Evolutionary conservation across 2,329 filamentous ascomycete genomes (phyloP).

Genomic region (Calonectria montana): DNA sequence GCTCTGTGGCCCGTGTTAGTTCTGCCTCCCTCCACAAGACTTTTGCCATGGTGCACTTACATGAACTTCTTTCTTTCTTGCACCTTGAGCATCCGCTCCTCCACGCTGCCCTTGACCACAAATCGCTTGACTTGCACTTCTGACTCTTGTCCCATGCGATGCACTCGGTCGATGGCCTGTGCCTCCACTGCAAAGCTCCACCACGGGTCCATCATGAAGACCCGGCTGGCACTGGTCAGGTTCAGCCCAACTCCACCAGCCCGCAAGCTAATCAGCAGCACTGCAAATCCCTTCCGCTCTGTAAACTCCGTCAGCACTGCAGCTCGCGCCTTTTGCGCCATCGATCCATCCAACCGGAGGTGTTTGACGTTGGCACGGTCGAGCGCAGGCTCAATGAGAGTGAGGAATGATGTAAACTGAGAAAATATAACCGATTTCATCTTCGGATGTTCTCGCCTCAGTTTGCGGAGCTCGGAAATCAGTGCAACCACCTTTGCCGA

Average conservation of each 20-base stretch:
- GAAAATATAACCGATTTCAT: slow-evolving; percentile 95
- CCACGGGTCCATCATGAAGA: slow-evolving; percentile 99
- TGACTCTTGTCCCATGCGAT: slow-evolving; percentile 92
- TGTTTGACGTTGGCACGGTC: slow-evolving; percentile 77
- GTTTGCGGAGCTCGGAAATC: slow-evolving; percentile 76
- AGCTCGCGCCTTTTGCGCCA: slow-evolving; percentile 86
- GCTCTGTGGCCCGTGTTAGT: slow-evolving; percentile 67
- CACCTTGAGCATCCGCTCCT: slow-evolving; percentile 92
- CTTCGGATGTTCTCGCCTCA: slow-evolving; percentile 73
- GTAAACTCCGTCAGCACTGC: slow-evolving; percentile 81
- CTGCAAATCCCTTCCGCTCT: slow-evolving; percentile 68
- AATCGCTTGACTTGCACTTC: slow-evolving; percentile 91
- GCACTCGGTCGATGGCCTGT: slow-evolving; percentile 96
- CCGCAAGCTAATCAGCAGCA: slow-evolving; percentile 85
- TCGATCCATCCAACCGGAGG: slow-evolving; percentile 91
- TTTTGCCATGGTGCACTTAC: slow-evolving; percentile 63
- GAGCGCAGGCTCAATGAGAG: slow-evolving; percentile 88
- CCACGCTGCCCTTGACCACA: slow-evolving; percentile 89
- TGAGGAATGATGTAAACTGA: slow-evolving; percentile 96
- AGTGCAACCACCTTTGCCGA: slow-evolving; percentile 91
- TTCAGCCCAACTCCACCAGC: slow-evolving; percentile 96
- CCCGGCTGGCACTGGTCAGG: slow-evolving; percentile 85
- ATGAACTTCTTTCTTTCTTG: slow-evolving; percentile 98
- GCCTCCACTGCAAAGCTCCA: slow-evolving; percentile 98
- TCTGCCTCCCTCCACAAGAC: not conserved